Evolutionary conservation across 2,329 filamentous ascomycete genomes (phyloP).

Genomic region (Hymenoscyphus repandus): DNA sequence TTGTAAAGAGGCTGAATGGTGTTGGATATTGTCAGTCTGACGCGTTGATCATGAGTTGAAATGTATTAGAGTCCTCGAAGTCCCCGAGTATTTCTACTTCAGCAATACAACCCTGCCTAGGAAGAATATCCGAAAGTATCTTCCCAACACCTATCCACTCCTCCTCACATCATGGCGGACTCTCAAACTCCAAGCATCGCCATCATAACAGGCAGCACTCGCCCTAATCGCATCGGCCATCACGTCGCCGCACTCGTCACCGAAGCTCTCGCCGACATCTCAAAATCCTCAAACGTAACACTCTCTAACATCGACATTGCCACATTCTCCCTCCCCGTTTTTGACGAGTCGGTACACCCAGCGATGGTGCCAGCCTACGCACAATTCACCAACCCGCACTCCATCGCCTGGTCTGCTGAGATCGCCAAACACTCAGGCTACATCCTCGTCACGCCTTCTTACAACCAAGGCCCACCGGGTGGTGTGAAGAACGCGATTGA

Average conservation of each 20-base stretch:
- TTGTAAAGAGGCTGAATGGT: too few relatives aligned
- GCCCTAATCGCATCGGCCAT: not conserved
- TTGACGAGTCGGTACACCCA: conserved; percentile 38
- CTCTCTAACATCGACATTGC: conserved; percentile 31
- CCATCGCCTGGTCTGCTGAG: conserved; percentile 34
- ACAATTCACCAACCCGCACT: conserved; percentile 32
- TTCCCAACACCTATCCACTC: too few relatives aligned
- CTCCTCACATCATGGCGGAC: too few relatives aligned
- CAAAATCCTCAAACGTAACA: too few relatives aligned
- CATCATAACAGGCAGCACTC: not conserved
- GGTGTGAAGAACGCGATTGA: conserved; percentile 58
- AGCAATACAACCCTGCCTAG: too few relatives aligned
- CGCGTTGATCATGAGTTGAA: too few relatives aligned
- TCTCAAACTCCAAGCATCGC: not conserved
- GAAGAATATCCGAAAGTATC: too few relatives aligned
- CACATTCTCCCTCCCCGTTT: conserved; percentile 40
- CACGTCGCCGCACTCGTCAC: not conserved
- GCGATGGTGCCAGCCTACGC: conserved; percentile 33
- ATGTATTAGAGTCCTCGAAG: too few relatives aligned
- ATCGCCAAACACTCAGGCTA: conserved; percentile 42
- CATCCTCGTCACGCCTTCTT: conserved; percentile 48
- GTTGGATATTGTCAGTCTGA: too few relatives aligned
- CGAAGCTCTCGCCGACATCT: not conserved
- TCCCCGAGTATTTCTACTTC: too few relatives aligned
- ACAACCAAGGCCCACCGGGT: conserved; percentile 51